A percentile compares a stretch with the other conserved stretches of the same genome.
phyloP scores from a whole-genome alignment of 2,329 filamentous ascomycete genomes.

The Ascochyta rabiei region DNA sequence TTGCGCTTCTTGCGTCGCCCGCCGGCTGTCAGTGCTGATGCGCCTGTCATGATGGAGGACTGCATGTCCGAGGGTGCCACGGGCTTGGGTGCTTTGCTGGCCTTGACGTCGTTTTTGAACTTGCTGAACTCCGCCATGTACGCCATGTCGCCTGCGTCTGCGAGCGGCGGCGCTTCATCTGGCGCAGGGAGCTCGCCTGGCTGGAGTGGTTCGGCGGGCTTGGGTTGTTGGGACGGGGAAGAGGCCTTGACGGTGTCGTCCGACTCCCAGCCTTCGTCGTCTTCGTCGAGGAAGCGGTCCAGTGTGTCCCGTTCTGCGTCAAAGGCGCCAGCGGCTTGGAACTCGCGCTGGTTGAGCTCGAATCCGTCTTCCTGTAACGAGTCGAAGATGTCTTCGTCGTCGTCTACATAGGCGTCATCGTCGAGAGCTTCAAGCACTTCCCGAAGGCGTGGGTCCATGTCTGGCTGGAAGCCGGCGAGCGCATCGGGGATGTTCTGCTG shows the following conservation, averaged over 20 bases:
- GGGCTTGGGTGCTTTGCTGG: constrained; percentile 49
- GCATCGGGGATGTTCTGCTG: constrained; percentile 92
- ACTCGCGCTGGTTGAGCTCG: constrained; percentile 81
- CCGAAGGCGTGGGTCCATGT: constrained; percentile 92
- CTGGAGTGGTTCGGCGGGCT: constrained; percentile 58
- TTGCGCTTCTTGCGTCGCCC: constrained; percentile 93
- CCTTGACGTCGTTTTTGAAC: constrained; percentile 80
- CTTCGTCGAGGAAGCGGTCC: constrained; percentile 57
- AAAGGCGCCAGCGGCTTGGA: constrained; percentile 65
- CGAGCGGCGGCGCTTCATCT: constrained; percentile 41
- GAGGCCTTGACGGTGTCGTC: constrained; percentile 81
- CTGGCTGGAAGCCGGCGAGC: constrained; percentile 91
- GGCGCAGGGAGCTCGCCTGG: constrained; percentile 40
- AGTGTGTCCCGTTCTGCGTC: constrained; percentile 40
- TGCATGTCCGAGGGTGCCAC: constrained; percentile 68
- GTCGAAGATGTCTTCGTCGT: constrained; percentile 82
- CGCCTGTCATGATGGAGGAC: constrained; percentile 72
- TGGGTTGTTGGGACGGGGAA: constrained; percentile 47
- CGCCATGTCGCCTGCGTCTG: constrained; percentile 66
- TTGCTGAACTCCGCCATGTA: constrained; percentile 94
- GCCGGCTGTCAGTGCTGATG: constrained; percentile 70
- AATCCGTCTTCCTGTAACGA: constrained; percentile 70
- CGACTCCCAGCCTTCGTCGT: constrained; percentile 90
- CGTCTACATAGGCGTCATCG: constrained; percentile 91
- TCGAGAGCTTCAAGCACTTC: constrained; percentile 94